A percentile compares a stretch with the other conserved stretches of the same genome.
These are phyloP conservation scores for Entomortierella parvispora DNA, from an alignment of 192 early-diverging fungal species.

Conservation along the genomic window DNA sequence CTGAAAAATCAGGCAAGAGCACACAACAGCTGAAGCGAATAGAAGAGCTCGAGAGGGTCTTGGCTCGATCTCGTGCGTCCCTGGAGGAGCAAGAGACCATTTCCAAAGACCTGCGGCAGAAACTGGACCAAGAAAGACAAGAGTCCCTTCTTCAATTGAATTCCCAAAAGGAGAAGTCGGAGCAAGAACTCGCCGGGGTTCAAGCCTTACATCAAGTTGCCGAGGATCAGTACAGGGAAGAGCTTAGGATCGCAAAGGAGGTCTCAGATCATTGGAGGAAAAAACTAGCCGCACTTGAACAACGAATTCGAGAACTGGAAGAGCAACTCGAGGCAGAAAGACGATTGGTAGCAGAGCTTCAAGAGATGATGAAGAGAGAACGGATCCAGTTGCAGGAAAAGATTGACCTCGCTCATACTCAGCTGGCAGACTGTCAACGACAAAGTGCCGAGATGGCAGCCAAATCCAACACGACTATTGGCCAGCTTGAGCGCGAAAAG, in stretches of 20 bases:
- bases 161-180: constrained; percentile 5
- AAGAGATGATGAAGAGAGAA: constrained; percentile 18
- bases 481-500: constrained; percentile 15
- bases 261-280: constrained; percentile 22
- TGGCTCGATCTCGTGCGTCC: constrained; percentile 6
- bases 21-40: constrained; percentile 29
- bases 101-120: not conserved
- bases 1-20: constrained; percentile 27
- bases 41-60: constrained; percentile 32
- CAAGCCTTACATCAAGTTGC: not conserved
- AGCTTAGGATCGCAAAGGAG: constrained; percentile 9
- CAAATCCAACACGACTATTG: constrained; percentile 1
- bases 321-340: constrained; percentile 18
- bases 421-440: constrained; percentile 10
- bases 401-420: constrained; percentile 5
- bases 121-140: constrained; percentile 13
- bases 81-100: constrained; percentile 33
- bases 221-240: not conserved
- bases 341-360: constrained; percentile 13
- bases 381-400: constrained; percentile 11
- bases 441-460: not conserved
- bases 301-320: constrained; percentile 20
- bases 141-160: constrained; percentile 15
- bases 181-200: constrained; percentile 2
- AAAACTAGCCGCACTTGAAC: constrained; percentile 25